Evolutionary conservation across 2,329 filamentous ascomycete genomes (phyloP), one percentile per base, ranked within the genome.

Genomic region (Acarospora socialis): DNA sequence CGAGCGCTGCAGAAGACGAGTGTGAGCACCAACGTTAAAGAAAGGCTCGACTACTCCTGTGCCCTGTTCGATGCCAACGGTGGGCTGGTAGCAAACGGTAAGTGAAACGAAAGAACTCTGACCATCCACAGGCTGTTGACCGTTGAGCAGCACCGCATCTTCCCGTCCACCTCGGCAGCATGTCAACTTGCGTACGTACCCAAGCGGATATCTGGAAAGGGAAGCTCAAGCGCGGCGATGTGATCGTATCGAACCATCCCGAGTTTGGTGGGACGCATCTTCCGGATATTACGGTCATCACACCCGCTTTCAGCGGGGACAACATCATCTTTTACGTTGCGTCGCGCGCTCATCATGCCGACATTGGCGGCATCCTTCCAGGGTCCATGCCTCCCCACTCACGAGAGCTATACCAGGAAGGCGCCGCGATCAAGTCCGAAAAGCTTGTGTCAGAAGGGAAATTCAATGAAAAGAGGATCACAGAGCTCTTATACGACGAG

Each of bases 211-310:
- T 86, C 35, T 90, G 81, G 80, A 68, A 74, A 44, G 79, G 77
- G 4, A 81, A 77, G 42, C 59, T 90, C 32, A 79, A 81, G 46
- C 74, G 69, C 35, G 81, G 81, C 19, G 81, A 90, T 50, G 81
- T 90, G 0, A 68, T 90, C 24, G 79, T 87, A 4, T 81, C 79
- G 1, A 90, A 90, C 45, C 81, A 90, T 47, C 81, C 81, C 1
- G 81, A 82, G 50, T 86, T 76, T 46, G 81, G 81, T 20, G 81
- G 81, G 23, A 92, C 82, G 0, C 81, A 90, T 59, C 57, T 90
- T 16, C 81, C 81, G 1, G 81, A 90, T 47, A 81, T 90, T 35
- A 90, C 81, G 0, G 75, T 84, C 16, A 68, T 83, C 35, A 86
- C 81, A 20, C 81, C 81, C 0, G 79, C 81, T 1, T 87, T 87